Conservation (phyloP, 305 asterid species). For the Fraxinus paxiana region DNA sequence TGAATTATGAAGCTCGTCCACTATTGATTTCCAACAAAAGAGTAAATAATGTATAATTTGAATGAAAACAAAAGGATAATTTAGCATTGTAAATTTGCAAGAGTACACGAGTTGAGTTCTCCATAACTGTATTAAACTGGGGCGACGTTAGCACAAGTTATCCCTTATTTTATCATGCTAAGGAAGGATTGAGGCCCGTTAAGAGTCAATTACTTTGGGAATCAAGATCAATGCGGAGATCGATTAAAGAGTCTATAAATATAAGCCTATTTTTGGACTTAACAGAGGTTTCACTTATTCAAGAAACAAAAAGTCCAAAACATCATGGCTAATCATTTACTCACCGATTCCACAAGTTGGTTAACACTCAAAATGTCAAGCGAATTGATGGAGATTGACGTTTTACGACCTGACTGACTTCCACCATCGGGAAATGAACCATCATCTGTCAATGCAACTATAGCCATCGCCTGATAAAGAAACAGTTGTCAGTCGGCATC, state of each 20-base stretch:
- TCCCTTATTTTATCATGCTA: background rate
- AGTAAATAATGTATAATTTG: background rate
- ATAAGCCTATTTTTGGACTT: background rate
- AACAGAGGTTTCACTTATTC: background rate
- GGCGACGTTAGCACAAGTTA: background rate
- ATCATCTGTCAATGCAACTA: slow-evolving; percentile 33
- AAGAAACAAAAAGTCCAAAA: background rate
- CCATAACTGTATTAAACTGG: background rate
- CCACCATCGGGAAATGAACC: slow-evolving; percentile 41
- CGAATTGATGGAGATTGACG: slow-evolving; percentile 42
- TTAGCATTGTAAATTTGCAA: background rate
- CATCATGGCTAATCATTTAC: slow-evolving; percentile 15
- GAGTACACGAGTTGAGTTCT: background rate
- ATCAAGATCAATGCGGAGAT: background rate
- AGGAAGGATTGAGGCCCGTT: background rate
- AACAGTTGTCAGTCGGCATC: slow-evolving; percentile 5
- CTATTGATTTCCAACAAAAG: background rate
- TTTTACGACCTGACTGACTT: slow-evolving; percentile 49
- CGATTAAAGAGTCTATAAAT: background rate
- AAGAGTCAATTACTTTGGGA: background rate
- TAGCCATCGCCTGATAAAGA: slow-evolving; percentile 34
- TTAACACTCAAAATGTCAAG: slow-evolving; percentile 44
- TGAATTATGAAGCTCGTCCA: background rate
- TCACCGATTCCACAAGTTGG: slow-evolving; percentile 55
- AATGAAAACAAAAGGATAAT: background rate